Percentiles rank a stretch among this genome's conserved stretches.
Conservation (phyloP, 306 rosid genomes). For the Astragalus membranaceus region DNA sequence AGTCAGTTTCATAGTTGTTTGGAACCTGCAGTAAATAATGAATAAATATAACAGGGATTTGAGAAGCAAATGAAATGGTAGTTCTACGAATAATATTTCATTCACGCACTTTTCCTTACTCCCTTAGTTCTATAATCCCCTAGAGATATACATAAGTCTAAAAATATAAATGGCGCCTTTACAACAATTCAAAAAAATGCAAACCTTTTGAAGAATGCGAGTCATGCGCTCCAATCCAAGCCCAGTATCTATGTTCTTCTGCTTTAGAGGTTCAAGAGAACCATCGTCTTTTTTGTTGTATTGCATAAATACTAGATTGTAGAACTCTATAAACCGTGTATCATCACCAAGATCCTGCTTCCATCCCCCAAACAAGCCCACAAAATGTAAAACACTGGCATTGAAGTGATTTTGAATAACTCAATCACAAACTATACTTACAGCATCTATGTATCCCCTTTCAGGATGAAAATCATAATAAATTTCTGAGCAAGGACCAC, state of each 20-base stretch:
- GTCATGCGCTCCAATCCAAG: constrained; percentile 97
- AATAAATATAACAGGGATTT: constrained; percentile 11
- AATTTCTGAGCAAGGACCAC: constrained; percentile 95
- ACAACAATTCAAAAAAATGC: constrained; percentile 11
- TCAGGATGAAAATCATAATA: constrained; percentile 93
- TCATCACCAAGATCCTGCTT: constrained; percentile 85
- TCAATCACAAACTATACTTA: constrained; percentile 31
- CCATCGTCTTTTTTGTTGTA: constrained; percentile 82
- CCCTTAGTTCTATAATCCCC: background rate
- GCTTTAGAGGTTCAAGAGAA: constrained; percentile 82
- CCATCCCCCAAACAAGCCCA: constrained; percentile 18
- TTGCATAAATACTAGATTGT: constrained; percentile 95
- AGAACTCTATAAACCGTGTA: constrained; percentile 82
- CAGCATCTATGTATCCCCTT: constrained; percentile 55
- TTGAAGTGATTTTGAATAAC: constrained; percentile 7
- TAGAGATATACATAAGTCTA: background rate
- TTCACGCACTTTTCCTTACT: background rate
- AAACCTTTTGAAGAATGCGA: constrained; percentile 86
- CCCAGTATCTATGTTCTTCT: constrained; percentile 91
- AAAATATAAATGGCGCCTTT: background rate
- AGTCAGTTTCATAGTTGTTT: constrained; percentile 89
- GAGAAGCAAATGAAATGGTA: constrained; percentile 16
- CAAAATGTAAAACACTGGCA: background rate
- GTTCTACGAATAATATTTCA: background rate
- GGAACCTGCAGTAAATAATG: constrained; percentile 65